Conservation (phyloP, 208 protist genomes). For the Trypanosoma melophagium region DNA sequence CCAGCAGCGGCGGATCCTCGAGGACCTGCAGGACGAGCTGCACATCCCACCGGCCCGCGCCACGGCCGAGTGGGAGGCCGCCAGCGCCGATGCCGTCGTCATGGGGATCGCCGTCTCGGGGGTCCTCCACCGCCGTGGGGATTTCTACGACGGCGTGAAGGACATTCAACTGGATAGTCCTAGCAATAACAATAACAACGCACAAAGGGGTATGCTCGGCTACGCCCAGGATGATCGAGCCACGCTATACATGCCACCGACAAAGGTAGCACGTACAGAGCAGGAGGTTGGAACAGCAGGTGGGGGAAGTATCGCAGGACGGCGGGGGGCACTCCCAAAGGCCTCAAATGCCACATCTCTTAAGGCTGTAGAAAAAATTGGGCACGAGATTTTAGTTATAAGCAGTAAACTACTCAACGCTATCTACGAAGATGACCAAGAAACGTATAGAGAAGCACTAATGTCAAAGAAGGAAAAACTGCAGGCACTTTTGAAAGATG, state of each 20-base stretch:
- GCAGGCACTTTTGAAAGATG: conserved; percentile 23
- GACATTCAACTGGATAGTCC: conserved; percentile 52
- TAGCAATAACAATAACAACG: not conserved
- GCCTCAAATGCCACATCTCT: conserved; percentile 18
- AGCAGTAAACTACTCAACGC: conserved; percentile 36
- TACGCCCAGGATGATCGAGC: conserved; percentile 44
- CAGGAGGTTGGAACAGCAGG: not conserved
- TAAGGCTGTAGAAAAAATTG: conserved; percentile 40
- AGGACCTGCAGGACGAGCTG: conserved; percentile 70
- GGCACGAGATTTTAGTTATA: conserved; percentile 31
- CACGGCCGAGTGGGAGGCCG: conserved; percentile 49
- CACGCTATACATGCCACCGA: conserved; percentile 24
- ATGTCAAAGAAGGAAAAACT: conserved; percentile 35
- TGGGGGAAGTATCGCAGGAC: not conserved
- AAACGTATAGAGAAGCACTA: conserved; percentile 24
- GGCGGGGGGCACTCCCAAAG: conserved; percentile 11
- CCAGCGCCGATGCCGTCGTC: conserved; percentile 53
- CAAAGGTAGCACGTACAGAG: conserved; percentile 30
- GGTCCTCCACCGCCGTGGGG: conserved; percentile 50
- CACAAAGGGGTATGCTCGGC: not conserved
- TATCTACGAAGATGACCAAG: conserved; percentile 25
- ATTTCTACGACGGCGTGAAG: conserved; percentile 87
- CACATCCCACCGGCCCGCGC: conserved; percentile 47
- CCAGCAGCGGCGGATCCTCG: conserved; percentile 56
- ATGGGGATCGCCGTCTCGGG: conserved; percentile 46